phyloP scores from a whole-genome alignment of 176 grass and related monocot genomes.

The Carex myosuroides region DNA sequence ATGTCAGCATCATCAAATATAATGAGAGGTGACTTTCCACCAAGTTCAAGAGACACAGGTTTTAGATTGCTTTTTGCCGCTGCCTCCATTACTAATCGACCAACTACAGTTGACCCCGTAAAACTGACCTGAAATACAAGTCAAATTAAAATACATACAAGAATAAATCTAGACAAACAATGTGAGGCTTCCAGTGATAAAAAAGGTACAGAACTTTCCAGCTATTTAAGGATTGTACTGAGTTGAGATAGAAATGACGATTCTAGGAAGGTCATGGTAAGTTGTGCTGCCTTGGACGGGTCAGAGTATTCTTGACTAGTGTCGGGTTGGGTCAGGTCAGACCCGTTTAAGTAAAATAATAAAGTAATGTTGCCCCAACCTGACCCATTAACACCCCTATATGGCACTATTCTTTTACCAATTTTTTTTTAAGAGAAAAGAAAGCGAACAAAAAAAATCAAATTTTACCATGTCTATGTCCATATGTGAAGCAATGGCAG shows the following conservation, averaged over 20 bases:
- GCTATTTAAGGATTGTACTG: background rate
- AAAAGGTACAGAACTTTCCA: background rate
- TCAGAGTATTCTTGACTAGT: too few species aligned
- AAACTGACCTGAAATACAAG: slow-evolving; percentile 34
- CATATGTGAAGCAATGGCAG: slow-evolving; percentile 55
- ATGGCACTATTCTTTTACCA: background rate
- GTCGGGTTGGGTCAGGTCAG: too few species aligned
- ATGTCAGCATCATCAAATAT: slow-evolving; percentile 52
- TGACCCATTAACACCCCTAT: too few species aligned
- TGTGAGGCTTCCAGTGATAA: background rate
- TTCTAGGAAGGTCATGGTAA: background rate
- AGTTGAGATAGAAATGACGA: background rate
- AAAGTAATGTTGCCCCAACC: too few species aligned
- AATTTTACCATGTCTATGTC: slow-evolving; percentile 37
- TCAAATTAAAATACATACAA: background rate
- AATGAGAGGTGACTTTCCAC: slow-evolving; percentile 49
- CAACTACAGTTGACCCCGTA: slow-evolving; percentile 50
- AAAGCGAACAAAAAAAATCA: background rate
- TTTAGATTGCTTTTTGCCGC: slow-evolving; percentile 55
- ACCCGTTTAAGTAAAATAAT: too few species aligned
- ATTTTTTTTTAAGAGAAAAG: too few species aligned
- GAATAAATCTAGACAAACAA: background rate
- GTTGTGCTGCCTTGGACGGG: background rate
- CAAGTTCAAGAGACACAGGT: slow-evolving; percentile 46
- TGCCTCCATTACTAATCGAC: slow-evolving; percentile 47